Conservation (phyloP, 2,329 filamentous ascomycete genomes). For the Neospermospora avenae region DNA sequence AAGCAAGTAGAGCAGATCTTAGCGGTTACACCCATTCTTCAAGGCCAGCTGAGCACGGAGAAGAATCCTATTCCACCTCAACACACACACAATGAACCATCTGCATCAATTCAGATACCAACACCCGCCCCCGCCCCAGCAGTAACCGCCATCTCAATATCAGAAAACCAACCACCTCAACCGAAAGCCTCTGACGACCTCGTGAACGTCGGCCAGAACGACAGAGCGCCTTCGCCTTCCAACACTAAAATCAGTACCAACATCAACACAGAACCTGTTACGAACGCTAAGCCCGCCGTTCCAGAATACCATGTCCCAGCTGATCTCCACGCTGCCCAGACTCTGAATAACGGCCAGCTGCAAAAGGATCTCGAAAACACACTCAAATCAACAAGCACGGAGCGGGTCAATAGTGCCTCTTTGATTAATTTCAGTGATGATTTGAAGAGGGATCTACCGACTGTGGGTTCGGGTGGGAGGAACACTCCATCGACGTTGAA, state of each 20-base stretch:
- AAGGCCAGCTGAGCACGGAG: slow-evolving; percentile 60
- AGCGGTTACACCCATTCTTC: slow-evolving; percentile 78
- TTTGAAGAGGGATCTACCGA: slow-evolving; percentile 48
- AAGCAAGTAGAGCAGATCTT: slow-evolving; percentile 79
- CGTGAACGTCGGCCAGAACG: slow-evolving; percentile 54
- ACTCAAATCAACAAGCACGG: slow-evolving; percentile 27
- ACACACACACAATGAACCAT: slow-evolving; percentile 24
- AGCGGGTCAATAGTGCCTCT: slow-evolving; percentile 8
- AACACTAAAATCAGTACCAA: no score
- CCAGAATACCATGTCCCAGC: slow-evolving; percentile 16
- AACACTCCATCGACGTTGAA: slow-evolving; percentile 12
- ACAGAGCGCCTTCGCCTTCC: slow-evolving; percentile 4
- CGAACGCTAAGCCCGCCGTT: slow-evolving; percentile 1
- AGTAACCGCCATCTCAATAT: background rate
- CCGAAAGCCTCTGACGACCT: slow-evolving; percentile 40
- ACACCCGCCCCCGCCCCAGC: slow-evolving; percentile 7
- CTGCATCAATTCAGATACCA: slow-evolving; percentile 3
- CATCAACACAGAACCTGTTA: background rate
- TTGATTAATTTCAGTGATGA: slow-evolving; percentile 54
- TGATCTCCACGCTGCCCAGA: slow-evolving; percentile 29
- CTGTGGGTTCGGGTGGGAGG: slow-evolving; percentile 13
- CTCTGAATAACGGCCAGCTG: slow-evolving; percentile 25
- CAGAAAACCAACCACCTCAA: slow-evolving; percentile 10
- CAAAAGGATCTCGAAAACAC: slow-evolving; percentile 31
- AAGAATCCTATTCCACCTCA: slow-evolving; percentile 55